A percentile compares a stretch with the other conserved stretches of the same genome.
These are phyloP conservation scores for Backusella parvicylindrica DNA, from an alignment of 192 early-diverging fungal species.

Conservation along the genomic window DNA sequence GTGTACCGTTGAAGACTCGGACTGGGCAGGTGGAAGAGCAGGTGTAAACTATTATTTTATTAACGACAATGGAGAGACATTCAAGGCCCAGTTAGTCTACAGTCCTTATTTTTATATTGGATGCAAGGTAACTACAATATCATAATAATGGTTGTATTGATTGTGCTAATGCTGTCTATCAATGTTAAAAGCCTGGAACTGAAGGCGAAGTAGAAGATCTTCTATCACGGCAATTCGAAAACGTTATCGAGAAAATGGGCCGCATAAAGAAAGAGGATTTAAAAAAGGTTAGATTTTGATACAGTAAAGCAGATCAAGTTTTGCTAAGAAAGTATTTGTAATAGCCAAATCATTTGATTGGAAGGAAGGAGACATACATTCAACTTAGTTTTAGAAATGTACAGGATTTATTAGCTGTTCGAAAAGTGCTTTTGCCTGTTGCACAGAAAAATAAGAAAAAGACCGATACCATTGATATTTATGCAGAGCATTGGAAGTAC, in stretches of 20 bases:
- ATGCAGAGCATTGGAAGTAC: conserved; percentile 67
- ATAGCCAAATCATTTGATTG: conserved; percentile 88
- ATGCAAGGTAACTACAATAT: conserved; percentile 56
- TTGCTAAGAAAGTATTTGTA: not conserved
- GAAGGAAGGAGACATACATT: conserved; percentile 63
- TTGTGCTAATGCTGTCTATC: not conserved
- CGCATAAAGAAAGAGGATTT: conserved; percentile 82
- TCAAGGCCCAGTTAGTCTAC: conserved; percentile 84
- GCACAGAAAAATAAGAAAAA: conserved; percentile 67
- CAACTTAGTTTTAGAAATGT: conserved; percentile 86
- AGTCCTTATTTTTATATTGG: conserved; percentile 91
- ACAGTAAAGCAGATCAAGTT: too few relatives aligned
- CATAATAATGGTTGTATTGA: too few relatives aligned
- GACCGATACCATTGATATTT: conserved; percentile 58
- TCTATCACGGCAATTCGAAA: conserved; percentile 66
- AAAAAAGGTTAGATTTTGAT: conserved; percentile 51
- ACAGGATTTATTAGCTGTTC: conserved; percentile 70
- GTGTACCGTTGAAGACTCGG: conserved; percentile 62
- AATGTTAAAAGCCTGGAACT: conserved; percentile 48
- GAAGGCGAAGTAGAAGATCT: conserved; percentile 87
- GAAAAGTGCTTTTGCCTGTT: conserved; percentile 68
- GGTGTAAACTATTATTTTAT: conserved; percentile 94
- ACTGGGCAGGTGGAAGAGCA: conserved; percentile 61
- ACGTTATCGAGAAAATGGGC: conserved; percentile 58
- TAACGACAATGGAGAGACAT: conserved; percentile 81